phyloP scores from a whole-genome alignment of 768 basidiomycete genomes.

The Gloeopeniophorella convolvens region DNA sequence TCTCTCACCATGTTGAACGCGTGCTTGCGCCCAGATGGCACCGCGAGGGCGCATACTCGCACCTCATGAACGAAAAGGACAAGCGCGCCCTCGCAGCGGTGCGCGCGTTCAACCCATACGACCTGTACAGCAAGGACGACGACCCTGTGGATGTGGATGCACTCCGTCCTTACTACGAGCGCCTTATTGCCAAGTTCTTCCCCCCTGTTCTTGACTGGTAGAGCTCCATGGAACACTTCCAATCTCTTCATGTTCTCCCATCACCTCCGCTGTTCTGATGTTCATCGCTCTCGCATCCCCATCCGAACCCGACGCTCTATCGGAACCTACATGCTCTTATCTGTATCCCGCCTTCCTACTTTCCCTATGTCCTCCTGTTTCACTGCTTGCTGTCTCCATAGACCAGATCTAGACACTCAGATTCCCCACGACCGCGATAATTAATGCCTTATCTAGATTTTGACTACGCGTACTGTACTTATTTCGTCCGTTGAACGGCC shows the following conservation, averaged over 20 bases:
- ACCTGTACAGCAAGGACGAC: slow-evolving; percentile 88
- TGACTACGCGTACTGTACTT: background rate
- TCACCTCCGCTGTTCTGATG: slow-evolving; percentile 6
- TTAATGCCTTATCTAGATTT: background rate
- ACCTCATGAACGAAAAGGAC: slow-evolving; percentile 74
- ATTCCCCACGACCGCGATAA: background rate
- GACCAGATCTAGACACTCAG: slow-evolving; percentile 14
- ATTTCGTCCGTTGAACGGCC: no score
- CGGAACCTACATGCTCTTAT: slow-evolving; percentile 2
- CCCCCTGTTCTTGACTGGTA: slow-evolving; percentile 79
- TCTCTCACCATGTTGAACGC: background rate
- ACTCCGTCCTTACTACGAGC: slow-evolving; percentile 78
- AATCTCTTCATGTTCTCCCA: background rate
- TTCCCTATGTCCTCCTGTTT: background rate
- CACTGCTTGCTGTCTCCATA: no score
- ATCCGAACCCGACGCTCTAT: slow-evolving; percentile 5
- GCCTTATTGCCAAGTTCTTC: slow-evolving; percentile 81
- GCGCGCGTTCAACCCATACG: slow-evolving; percentile 88
- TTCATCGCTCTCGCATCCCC: background rate
- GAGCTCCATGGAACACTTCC: slow-evolving; percentile 13
- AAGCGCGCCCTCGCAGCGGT: slow-evolving; percentile 61
- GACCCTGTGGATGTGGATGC: slow-evolving; percentile 52
- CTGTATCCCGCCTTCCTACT: background rate
- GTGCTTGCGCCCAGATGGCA: slow-evolving; percentile 56
- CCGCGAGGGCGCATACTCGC: slow-evolving; percentile 76